These are phyloP conservation scores for Umbelopsis sp. DNA, from an alignment of 192 early-diverging fungal genomes.

Conservation along the genomic window DNA sequence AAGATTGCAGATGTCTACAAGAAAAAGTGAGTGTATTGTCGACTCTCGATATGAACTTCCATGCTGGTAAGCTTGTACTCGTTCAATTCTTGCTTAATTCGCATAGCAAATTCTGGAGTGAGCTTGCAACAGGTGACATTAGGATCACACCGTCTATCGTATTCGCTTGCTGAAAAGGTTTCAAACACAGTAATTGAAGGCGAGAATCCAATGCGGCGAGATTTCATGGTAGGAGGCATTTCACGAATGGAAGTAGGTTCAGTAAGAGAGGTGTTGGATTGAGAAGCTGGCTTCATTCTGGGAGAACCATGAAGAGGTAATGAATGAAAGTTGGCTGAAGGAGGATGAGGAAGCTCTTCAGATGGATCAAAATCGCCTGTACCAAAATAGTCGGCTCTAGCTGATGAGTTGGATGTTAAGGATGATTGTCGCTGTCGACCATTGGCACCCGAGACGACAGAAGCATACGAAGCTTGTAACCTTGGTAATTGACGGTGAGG, in stretches of 20 bases:
- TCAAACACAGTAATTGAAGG: slow-evolving; percentile 59
- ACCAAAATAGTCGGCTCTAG: background rate
- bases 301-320: slow-evolving; percentile 19
- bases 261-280: slow-evolving; percentile 13
- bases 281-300: slow-evolving; percentile 14
- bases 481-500: slow-evolving; percentile 24
- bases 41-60: slow-evolving; percentile 82
- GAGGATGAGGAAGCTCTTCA: background rate
- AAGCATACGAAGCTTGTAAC: background rate
- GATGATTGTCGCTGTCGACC: slow-evolving; percentile 19
- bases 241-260: slow-evolving; percentile 19
- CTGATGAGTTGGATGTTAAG: slow-evolving; percentile 20
- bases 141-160: slow-evolving; percentile 86
- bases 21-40: slow-evolving; percentile 73
- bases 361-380: background rate
- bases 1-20: slow-evolving; percentile 32
- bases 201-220: slow-evolving; percentile 49
- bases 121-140: slow-evolving; percentile 81
- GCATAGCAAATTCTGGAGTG: slow-evolving; percentile 81
- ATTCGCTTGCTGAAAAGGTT: slow-evolving; percentile 74
- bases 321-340: background rate
- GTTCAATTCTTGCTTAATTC: slow-evolving; percentile 94
- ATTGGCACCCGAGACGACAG: background rate
- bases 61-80: slow-evolving; percentile 93
- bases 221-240: slow-evolving; percentile 27